These are phyloP conservation scores for Coniophora puteana DNA, from an alignment of 1,284 basidiomycete species.

Conservation along the genomic window DNA sequence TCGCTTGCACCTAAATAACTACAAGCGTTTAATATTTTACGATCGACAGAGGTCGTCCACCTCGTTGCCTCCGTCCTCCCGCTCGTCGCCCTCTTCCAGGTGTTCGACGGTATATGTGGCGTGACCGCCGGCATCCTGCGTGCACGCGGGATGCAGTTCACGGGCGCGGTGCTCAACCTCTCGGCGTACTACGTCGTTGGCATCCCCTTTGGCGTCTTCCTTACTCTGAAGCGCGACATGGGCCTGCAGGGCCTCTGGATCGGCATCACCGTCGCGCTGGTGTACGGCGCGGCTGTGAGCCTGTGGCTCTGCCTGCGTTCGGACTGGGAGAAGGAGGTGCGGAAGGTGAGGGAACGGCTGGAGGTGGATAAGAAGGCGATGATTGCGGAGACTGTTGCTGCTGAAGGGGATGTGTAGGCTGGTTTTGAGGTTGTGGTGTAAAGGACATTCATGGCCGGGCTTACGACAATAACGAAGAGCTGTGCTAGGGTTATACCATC, in stretches of 20 bases:
- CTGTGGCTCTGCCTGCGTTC: slow-evolving; percentile 48
- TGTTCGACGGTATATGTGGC: slow-evolving; percentile 70
- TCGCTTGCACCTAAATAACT: no score
- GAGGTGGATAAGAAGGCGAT: slow-evolving; percentile 28
- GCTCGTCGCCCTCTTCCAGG: slow-evolving; percentile 76
- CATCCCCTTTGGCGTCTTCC: slow-evolving; percentile 62
- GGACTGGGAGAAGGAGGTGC: slow-evolving; percentile 63
- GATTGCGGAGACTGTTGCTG: no score
- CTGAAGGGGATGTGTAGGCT: no score
- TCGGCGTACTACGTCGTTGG: slow-evolving; percentile 69
- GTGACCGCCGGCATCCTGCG: slow-evolving; percentile 76
- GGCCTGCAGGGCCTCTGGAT: slow-evolving; percentile 63
- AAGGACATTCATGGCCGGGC: no score
- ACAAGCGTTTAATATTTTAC: neutral
- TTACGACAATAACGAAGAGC: no score
- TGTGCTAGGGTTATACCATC: no score
- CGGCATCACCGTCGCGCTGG: slow-evolving; percentile 58
- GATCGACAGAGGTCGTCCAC: slow-evolving; percentile 46
- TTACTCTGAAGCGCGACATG: slow-evolving; percentile 52
- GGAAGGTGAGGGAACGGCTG: slow-evolving; percentile 52
- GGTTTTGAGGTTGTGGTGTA: no score
- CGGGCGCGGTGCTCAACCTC: slow-evolving; percentile 63
- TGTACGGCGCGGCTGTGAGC: slow-evolving; percentile 48
- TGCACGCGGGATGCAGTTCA: slow-evolving; percentile 70
- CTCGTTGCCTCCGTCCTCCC: slow-evolving; percentile 75